Percentiles rank a stretch among this genome's conserved stretches.
Evolutionary conservation across 176 grass and related monocot species (phyloP).

Genomic region (Phoenix roebelenii): DNA sequence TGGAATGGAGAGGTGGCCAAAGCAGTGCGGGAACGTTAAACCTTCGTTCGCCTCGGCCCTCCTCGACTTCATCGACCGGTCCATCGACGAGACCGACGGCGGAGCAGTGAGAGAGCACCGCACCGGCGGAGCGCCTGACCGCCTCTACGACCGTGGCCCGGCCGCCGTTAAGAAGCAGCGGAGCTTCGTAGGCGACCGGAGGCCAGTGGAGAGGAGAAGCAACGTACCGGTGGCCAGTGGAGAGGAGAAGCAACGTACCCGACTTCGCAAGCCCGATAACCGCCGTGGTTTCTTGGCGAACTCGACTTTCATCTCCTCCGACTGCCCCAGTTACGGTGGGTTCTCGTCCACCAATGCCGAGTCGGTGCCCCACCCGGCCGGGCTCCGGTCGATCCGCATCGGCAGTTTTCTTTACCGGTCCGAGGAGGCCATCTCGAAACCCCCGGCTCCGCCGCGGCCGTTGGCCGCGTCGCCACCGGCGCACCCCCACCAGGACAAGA

Average conservation of each 20-base stretch:
- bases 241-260: not conserved
- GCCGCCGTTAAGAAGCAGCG: not conserved
- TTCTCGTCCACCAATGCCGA: constrained; percentile 35
- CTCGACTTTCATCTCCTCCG: constrained; percentile 8
- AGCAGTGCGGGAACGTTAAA: constrained; percentile 25
- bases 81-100: constrained; percentile 45
- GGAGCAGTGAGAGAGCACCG: not conserved
- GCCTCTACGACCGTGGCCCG: constrained; percentile 2
- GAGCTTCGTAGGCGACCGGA: not conserved
- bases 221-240: not conserved
- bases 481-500: too few relatives aligned
- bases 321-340: constrained; percentile 14
- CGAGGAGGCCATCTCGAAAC: not conserved
- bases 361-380: constrained; percentile 26
- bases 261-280: not conserved
- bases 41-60: constrained; percentile 79
- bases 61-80: constrained; percentile 83
- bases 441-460: too few relatives aligned
- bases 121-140: constrained; percentile 2
- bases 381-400: constrained; percentile 34
- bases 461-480: too few relatives aligned
- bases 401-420: not conserved
- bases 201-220: not conserved
- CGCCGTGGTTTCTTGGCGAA: not conserved
- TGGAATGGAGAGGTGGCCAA: constrained; percentile 28